phyloP scores from a whole-genome alignment of 225 moss, liverwort and hornwort species.

The Antitrichia curtipendula region DNA sequence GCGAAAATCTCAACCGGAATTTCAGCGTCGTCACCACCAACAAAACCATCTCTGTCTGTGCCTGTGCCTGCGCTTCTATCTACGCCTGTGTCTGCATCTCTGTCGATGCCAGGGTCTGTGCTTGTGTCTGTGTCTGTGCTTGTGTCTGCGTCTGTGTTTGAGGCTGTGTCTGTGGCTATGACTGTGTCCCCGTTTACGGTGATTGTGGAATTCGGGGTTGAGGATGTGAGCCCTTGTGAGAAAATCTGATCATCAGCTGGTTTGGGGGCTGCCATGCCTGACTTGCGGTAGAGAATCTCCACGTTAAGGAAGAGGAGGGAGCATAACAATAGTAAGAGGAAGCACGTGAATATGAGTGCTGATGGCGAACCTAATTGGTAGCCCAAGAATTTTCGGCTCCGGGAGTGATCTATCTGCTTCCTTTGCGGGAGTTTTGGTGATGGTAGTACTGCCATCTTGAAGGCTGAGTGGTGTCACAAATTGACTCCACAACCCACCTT shows the following conservation, averaged over 20 bases:
- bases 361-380: background rate
- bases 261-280: background rate
- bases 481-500: background rate
- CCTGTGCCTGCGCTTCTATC: background rate
- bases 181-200: background rate
- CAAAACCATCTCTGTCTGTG: background rate
- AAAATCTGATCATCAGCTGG: background rate
- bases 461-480: background rate
- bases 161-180: background rate
- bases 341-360: background rate
- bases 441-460: background rate
- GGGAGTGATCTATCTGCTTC: background rate
- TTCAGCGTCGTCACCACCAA: background rate
- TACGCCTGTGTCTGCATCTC: background rate
- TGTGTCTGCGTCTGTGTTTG: background rate
- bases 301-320: conserved; percentile 16
- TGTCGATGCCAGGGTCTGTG: background rate
- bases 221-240: background rate
- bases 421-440: background rate
- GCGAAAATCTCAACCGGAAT: background rate
- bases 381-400: background rate
- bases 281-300: conserved; percentile 3
- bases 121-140: background rate
- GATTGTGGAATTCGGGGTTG: background rate
- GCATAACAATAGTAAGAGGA: background rate